phyloP scores from a whole-genome alignment of 495 filamentous ascomycete species.

The Penicillium robsamsonii region DNA sequence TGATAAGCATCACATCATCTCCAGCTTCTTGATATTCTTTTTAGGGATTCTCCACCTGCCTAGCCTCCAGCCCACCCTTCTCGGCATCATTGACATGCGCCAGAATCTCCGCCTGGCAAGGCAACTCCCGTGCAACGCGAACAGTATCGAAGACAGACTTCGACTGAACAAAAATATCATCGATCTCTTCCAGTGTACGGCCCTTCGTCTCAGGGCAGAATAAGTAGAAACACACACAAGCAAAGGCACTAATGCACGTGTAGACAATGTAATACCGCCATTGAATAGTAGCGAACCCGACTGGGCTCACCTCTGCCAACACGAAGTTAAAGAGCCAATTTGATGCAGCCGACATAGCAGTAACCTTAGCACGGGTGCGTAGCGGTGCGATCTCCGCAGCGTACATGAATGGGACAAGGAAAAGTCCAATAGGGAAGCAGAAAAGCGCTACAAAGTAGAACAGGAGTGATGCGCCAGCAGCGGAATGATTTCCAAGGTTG shows the following conservation, averaged over 20 bases:
- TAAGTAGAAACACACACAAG: slow-evolving; percentile 57
- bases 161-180: slow-evolving; percentile 59
- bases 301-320: slow-evolving; percentile 60
- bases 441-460: slow-evolving; percentile 64
- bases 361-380: slow-evolving; percentile 58
- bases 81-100: slow-evolving; percentile 17
- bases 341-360: slow-evolving; percentile 54
- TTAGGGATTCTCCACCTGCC: slow-evolving; percentile 13
- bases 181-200: slow-evolving; percentile 63
- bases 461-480: slow-evolving; percentile 39
- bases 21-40: background rate
- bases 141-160: slow-evolving; percentile 25
- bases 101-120: slow-evolving; percentile 22
- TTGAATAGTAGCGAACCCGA: slow-evolving; percentile 57
- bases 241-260: slow-evolving; percentile 60
- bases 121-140: slow-evolving; percentile 18
- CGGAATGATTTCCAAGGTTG: slow-evolving; percentile 29
- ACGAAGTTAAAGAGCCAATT: slow-evolving; percentile 33
- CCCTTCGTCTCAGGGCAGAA: slow-evolving; percentile 65
- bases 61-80: slow-evolving; percentile 7
- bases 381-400: slow-evolving; percentile 64
- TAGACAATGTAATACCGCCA: slow-evolving; percentile 67
- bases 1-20: background rate
- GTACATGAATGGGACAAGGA: slow-evolving; percentile 64
- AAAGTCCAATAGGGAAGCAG: slow-evolving; percentile 65